Evolutionary conservation across 208 protist species (phyloP).

Genomic region (Acanthamoeba royreba): DNA sequence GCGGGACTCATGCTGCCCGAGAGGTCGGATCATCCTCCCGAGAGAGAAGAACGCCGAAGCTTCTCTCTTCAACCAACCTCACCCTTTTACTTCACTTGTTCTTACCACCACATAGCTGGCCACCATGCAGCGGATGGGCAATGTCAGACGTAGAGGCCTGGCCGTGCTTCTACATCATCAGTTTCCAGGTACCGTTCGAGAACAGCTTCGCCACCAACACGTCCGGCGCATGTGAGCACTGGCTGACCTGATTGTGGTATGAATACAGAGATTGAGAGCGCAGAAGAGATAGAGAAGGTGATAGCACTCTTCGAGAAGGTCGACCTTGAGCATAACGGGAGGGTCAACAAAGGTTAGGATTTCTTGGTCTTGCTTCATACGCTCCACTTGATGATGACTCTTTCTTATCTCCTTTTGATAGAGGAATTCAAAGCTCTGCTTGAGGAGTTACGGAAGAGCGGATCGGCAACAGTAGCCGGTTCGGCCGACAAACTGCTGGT

Average conservation of each 20-base stretch:
- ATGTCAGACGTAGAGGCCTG: neutral
- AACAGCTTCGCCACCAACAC: neutral
- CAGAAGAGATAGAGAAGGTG: constrained; percentile 9
- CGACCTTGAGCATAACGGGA: neutral
- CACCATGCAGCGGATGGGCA: neutral
- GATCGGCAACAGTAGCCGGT: neutral
- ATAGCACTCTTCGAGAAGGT: constrained; percentile 18
- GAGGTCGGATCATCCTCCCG: no score
- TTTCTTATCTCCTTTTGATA: neutral
- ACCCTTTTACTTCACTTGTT: no score
- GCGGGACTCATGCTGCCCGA: no score
- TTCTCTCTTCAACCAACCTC: no score
- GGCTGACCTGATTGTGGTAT: neutral
- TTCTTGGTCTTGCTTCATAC: no score
- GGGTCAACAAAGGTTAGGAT: neutral
- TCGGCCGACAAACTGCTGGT: constrained; percentile 11
- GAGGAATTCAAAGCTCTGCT: neutral
- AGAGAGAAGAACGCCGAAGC: no score
- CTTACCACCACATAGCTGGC: no score
- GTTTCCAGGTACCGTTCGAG: neutral
- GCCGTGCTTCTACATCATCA: neutral
- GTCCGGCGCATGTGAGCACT: neutral
- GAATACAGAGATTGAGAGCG: neutral
- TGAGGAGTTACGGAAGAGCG: neutral
- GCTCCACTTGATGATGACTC: no score